Base-by-base conservation (phyloP, 257 asterid species). In the Jasminum sambac region DNA sequence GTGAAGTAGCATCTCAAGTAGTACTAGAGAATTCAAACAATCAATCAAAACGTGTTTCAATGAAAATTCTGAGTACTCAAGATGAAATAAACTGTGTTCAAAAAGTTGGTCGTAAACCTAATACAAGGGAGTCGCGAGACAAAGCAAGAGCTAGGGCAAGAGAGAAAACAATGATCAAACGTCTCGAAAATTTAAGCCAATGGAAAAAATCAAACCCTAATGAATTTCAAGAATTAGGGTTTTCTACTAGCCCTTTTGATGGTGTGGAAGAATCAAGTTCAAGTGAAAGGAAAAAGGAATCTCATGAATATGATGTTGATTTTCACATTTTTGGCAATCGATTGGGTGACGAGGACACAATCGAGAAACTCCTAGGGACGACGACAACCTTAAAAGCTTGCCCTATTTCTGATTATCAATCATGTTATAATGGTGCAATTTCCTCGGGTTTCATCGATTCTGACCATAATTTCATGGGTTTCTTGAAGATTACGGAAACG, bases 131-230 rank as follows among this genome's bases (percentile, higher is more conserved):
- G 68, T 82, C 84, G 26, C 81, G 86, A 70, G 96, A 81, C 24
- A 81, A 66, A 78, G 89, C 93, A 52, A 84, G 90, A 66, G 90
- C 75, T 11, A 78, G 87, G 75, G 88, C 90, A 7, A 76, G 76
- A 52, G 88, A 84, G 79, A 89, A 80, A 24, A 77, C 82, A 86
- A 75, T 80, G 83, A 68, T 67, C 63, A 85, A 77, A 48, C 5
- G 34, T 36, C 62, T 72, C 16, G 67, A 61, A 10, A 9, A 24
- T 13, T 70, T 60, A 0, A 61, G 23, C 8, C 64, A 63, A n/a
- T 36, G 19, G 41, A 66, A 10, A 52, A 66, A 72, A 38, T 64
- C 81, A 67, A 78, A 76, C 84, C 84, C 83, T 68, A 74, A n/a
- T 37, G 30, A 52, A 58, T 44, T 72, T 26, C 65, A 66, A 34